Conservation (phyloP, 2,329 filamentous ascomycete species). For the Aspergillus sp. region DNA sequence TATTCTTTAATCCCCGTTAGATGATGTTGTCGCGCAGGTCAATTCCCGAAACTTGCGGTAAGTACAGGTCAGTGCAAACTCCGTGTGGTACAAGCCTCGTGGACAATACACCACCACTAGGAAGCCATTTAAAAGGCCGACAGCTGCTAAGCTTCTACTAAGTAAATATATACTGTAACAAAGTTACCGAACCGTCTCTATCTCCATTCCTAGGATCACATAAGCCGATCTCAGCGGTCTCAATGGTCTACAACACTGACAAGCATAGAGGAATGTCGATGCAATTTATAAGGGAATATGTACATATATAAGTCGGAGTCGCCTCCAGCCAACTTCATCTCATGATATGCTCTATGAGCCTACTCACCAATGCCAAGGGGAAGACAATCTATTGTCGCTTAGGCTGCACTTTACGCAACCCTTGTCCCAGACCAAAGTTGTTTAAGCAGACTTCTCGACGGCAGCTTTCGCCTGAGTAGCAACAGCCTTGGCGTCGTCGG, state of each 20-base stretch:
- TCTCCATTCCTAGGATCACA: too few relatives aligned
- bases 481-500: conserved; percentile 38
- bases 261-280: not conserved
- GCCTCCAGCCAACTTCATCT: conserved; percentile 1
- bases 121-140: too few relatives aligned
- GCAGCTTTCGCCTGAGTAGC: conserved; percentile 34
- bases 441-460: conserved; percentile 36
- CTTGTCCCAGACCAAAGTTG: not conserved
- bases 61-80: not conserved
- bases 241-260: not conserved
- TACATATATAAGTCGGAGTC: not conserved
- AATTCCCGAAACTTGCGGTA: not conserved
- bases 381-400: conserved; percentile 4
- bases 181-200: too few relatives aligned
- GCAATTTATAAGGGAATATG: conserved; percentile 6
- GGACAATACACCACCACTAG: not conserved
- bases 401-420: conserved; percentile 20
- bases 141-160: too few relatives aligned
- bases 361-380: not conserved
- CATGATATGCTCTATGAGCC: not conserved
- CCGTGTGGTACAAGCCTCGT: not conserved
- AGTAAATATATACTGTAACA: too few relatives aligned
- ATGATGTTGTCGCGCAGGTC: not conserved
- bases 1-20: not conserved
- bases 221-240: too few relatives aligned